Evolutionary conservation across 805 yeast genomes (phyloP), one percentile per base, ranked within the genome.

Genomic region (Saccharomyces paradoxus): DNA sequence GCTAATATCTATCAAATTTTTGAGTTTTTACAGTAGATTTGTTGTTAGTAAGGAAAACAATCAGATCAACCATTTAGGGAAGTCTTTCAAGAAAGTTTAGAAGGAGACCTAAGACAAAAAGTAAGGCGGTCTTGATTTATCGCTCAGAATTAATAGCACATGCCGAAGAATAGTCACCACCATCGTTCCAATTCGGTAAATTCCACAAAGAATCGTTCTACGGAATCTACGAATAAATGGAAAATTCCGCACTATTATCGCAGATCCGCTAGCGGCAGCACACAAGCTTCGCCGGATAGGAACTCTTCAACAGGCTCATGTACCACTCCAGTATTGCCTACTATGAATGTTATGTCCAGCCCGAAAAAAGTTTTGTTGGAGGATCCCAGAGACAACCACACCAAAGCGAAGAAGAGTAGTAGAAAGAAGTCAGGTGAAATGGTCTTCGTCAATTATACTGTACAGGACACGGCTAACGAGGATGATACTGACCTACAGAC

Each of bases 381-480:
- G 28, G 68, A 65, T 31, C 50, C 60, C 8, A 56, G 56, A 49
- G 52, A 53, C 26, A 52, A 46, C 44, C 55, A 54, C 17, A 10
- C 53, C 13, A 58, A 57, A 22, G 44, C 55, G 12, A 62, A 56
- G n/a, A 61, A 60, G 50, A 52, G 51, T 26, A 49, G 51, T 7
- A 57, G 56, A 51, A 59, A 55, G 46, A 62, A 56, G 37, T 55
- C 58, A 13, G 65, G 67, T 14, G 65, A 62, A 29, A 67, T 68
- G 69, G 70, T 67, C 5, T 68, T 68, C 53, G 72, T 68, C 8
- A 68, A 68, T 55, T 68, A 67, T 51, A 67, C 71, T 21, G 71
- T 68, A 8, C 70, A 67, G 48, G 70, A 67, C 37, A 57, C 60
- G n/a, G 55, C 53, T 13, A 41, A 32, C 17, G 57, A 55, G 17